Evolutionary conservation across 2,329 filamentous ascomycete species (phyloP).

Genomic region (Trichoderma hamatum): DNA sequence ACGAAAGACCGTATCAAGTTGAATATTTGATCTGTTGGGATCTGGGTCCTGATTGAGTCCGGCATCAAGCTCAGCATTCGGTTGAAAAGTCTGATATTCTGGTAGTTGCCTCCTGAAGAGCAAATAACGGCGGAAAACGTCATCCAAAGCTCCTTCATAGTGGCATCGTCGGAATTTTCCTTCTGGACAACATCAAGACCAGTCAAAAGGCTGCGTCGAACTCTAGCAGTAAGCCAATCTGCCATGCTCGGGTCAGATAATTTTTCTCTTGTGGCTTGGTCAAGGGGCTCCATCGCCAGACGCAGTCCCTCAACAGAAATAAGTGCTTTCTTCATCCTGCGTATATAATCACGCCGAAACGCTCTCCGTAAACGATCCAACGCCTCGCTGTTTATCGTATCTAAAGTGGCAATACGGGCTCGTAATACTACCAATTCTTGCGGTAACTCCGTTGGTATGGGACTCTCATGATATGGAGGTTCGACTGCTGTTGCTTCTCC

Average conservation of each 20-base stretch:
- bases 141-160: slow-evolving; percentile 31
- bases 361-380: slow-evolving; percentile 22
- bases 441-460: slow-evolving; percentile 16
- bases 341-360: slow-evolving; percentile 28
- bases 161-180: slow-evolving; percentile 3
- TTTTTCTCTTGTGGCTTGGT: slow-evolving; percentile 26
- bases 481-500: neutral
- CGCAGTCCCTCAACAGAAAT: slow-evolving; percentile 28
- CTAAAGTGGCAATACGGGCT: slow-evolving; percentile 22
- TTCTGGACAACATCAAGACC: slow-evolving; percentile 28
- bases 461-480: neutral
- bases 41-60: slow-evolving; percentile 22
- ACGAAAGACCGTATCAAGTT: slow-evolving; percentile 28
- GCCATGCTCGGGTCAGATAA: slow-evolving; percentile 27
- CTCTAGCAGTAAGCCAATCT: slow-evolving; percentile 29
- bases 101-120: slow-evolving; percentile 18
- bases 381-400: slow-evolving; percentile 6
- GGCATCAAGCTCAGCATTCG: slow-evolving; percentile 31
- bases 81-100: slow-evolving; percentile 31
- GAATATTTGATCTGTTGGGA: slow-evolving; percentile 27
- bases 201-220: slow-evolving; percentile 31
- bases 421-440: slow-evolving; percentile 29
- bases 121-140: slow-evolving; percentile 27
- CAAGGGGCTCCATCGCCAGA: slow-evolving; percentile 31
- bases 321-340: slow-evolving; percentile 27